These are phyloP conservation scores for Phytophthora capsici DNA, from an alignment of 352 stramenopile genomes.

Conservation along the genomic window DNA sequence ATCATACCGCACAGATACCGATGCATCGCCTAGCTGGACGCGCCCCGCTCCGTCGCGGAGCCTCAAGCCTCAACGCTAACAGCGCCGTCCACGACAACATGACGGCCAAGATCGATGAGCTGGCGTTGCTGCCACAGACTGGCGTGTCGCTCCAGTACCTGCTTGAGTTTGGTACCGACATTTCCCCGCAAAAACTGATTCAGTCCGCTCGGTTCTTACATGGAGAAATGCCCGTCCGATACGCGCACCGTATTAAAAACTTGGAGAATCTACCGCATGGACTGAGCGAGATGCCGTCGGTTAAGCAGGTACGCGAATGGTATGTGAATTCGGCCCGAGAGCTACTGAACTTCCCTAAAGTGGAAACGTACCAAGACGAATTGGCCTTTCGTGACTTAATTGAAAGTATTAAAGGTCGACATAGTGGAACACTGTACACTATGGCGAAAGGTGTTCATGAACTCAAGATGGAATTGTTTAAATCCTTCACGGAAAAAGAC, in stretches of 20 bases:
- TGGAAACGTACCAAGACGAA: slow-evolving; percentile 90
- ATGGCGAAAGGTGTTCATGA: slow-evolving; percentile 99
- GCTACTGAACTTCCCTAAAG: slow-evolving; percentile 86
- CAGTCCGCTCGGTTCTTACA: slow-evolving; percentile 97
- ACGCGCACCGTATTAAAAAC: slow-evolving; percentile 96
- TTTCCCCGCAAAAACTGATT: slow-evolving; percentile 87
- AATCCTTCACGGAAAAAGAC: slow-evolving; percentile 66
- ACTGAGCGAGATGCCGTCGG: slow-evolving; percentile 93
- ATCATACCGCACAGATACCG: not conserved
- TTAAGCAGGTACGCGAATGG: slow-evolving; percentile 96
- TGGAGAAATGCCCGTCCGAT: slow-evolving; percentile 98
- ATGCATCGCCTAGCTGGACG: slow-evolving; percentile 17
- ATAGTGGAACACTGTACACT: slow-evolving; percentile 98
- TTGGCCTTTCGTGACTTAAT: slow-evolving; percentile 94
- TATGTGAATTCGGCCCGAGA: slow-evolving; percentile 98
- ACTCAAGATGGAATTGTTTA: slow-evolving; percentile 92
- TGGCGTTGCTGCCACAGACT: slow-evolving; percentile 80
- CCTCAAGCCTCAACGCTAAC: slow-evolving; percentile 15
- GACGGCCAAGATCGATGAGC: slow-evolving; percentile 69
- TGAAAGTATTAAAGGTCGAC: slow-evolving; percentile 96
- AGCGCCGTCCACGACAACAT: slow-evolving; percentile 48
- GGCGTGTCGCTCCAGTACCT: slow-evolving; percentile 89
- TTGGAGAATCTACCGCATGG: slow-evolving; percentile 95
- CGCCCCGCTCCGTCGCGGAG: slow-evolving; percentile 10
- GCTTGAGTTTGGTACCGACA: slow-evolving; percentile 88